Percentiles rank a stretch among this genome's conserved stretches.
These are phyloP conservation scores for Kappamyces sp. DNA, from an alignment of 192 early-diverging fungal species.

Conservation along the genomic window DNA sequence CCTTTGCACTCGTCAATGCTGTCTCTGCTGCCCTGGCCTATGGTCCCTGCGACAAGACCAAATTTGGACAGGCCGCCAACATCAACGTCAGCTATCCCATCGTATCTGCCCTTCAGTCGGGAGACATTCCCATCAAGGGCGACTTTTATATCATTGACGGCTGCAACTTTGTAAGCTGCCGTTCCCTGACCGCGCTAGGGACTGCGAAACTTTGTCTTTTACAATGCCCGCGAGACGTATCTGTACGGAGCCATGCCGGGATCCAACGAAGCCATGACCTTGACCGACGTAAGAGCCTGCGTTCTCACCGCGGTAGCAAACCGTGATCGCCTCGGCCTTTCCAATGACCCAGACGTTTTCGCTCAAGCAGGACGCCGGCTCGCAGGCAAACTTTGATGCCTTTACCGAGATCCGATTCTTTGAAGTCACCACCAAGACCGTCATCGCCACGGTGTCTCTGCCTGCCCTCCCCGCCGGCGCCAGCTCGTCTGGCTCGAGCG, in stretches of 20 bases:
- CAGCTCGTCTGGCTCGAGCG: constrained; percentile 1
- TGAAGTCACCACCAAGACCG: not conserved
- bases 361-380: constrained; percentile 10
- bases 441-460: constrained; percentile 11
- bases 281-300: not conserved
- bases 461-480: constrained; percentile 6
- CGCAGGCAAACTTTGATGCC: constrained; percentile 9
- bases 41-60: constrained; percentile 8
- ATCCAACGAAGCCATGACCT: not conserved
- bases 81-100: not conserved
- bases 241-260: constrained; percentile 2
- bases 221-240: constrained; percentile 7
- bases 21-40: not conserved
- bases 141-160: constrained; percentile 8
- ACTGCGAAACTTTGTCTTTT: constrained; percentile 6
- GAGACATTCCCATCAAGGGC: constrained; percentile 1
- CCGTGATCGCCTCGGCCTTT: constrained; percentile 5
- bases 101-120: not conserved
- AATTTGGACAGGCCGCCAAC: constrained; percentile 1
- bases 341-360: not conserved
- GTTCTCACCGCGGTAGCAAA: not conserved
- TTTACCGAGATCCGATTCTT: constrained; percentile 14
- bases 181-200: not conserved
- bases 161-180: not conserved
- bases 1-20: constrained; percentile 1